Evolutionary conservation across 768 basidiomycete species (phyloP), one percentile per base, ranked within the genome.

Genomic region (Exsudoporus frostii): DNA sequence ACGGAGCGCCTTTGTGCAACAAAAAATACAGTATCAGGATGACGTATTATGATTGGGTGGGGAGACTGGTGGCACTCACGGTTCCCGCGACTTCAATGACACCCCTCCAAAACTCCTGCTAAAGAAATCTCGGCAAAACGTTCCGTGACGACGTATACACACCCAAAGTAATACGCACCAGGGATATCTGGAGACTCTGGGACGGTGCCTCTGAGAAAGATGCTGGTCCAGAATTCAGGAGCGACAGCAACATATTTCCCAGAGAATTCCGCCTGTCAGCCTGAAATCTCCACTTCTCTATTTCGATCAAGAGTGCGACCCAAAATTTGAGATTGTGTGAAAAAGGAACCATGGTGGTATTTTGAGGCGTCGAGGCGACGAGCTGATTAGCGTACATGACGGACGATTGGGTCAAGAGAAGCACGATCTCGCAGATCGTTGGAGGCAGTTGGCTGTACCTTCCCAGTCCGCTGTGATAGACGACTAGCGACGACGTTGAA

Each of bases 351-450:
- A 38, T 2, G 5, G 24, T 55, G 13, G 32, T 27, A 4, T 22
- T 45, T 5, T 22, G 44, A 9, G n/a, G 10, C 20, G 8, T 13
- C 2, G 24, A 2, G 30, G 22, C 20, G 15, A 24, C 30, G 4
- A 32, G n/a, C 3, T 32, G 7, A 20, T 32, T 22, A 5, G 37
- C 44, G 4, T 55, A 55, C 13, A 7, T 17, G 38, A 46, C 54
- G 15, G 54, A 45, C 19, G 50, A 45, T 38, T 9, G 8, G 10
- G 43, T 55, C 15, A 46, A 9, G 15, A 55, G 29, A 22, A 25
- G 54, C 4, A 7, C 24, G n/a, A 55, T 55, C 37, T 45, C 38
- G 43, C 54, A 55, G 5, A 51, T 50, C 7, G 50, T 55, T 2
- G 54, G 54, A 7, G 49, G 44, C 14, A 55, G 7, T 1, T 19